Conservation (phyloP, 2,329 filamentous ascomycete genomes). For the Penicillium janthinellum region DNA sequence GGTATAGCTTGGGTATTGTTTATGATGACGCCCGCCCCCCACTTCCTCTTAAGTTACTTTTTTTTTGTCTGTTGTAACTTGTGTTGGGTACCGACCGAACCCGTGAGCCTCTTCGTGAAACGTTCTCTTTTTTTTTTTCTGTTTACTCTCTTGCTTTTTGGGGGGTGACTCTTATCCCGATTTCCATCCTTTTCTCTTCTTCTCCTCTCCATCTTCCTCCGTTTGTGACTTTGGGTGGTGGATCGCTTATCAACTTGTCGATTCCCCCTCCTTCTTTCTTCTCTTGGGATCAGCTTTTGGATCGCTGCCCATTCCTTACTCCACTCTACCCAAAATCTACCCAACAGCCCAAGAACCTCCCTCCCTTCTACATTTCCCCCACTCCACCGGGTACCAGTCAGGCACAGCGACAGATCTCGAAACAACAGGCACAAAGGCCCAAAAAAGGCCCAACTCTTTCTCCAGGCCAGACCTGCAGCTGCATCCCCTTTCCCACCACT, state of each 20-base stretch:
- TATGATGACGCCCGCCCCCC: constrained; percentile 18
- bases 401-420: constrained; percentile 15
- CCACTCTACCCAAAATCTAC: background rate
- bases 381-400: constrained; percentile 29
- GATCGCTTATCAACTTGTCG: constrained; percentile 1
- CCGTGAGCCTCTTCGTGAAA: constrained; percentile 25
- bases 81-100: constrained; percentile 24
- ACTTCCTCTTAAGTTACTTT: constrained; percentile 6
- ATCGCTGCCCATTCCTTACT: constrained; percentile 16
- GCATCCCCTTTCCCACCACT: constrained; percentile 12
- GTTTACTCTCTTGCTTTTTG: background rate
- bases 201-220: background rate
- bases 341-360: background rate
- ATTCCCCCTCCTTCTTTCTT: background rate
- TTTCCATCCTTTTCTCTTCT: background rate
- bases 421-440: constrained; percentile 21
- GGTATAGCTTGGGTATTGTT: background rate
- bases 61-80: constrained; percentile 3
- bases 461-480: constrained; percentile 24
- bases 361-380: background rate
- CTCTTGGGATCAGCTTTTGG: background rate
- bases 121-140: constrained; percentile 11
- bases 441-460: constrained; percentile 1
- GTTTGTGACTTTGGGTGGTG: background rate
- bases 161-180: constrained; percentile 4